These are phyloP conservation scores for Apiospora marii DNA, from an alignment of 2,329 filamentous ascomycete genomes.

Conservation along the genomic window DNA sequence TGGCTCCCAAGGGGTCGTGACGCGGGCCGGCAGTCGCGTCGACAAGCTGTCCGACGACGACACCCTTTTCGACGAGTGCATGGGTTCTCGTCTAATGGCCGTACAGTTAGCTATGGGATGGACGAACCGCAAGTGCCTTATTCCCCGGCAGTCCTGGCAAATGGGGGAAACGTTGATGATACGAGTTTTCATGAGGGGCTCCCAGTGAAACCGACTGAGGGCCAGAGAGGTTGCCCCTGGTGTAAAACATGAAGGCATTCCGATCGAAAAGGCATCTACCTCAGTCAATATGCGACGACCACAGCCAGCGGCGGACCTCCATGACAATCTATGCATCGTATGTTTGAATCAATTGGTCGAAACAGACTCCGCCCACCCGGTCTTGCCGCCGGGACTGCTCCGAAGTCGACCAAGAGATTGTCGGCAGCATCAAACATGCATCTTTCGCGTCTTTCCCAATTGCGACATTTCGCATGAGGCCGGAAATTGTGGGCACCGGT, in stretches of 20 bases:
- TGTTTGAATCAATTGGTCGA: background rate
- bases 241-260: background rate
- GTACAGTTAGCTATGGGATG: too few species aligned
- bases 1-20: slow-evolving; percentile 32
- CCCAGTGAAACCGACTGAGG: background rate
- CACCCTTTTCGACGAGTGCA: slow-evolving; percentile 27
- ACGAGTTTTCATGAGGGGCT: background rate
- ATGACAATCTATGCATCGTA: background rate
- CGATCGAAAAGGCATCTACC: too few species aligned
- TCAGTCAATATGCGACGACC: background rate
- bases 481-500: background rate
- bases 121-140: too few species aligned
- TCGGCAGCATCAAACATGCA: background rate
- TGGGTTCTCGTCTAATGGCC: too few species aligned
- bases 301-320: too few species aligned
- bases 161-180: too few species aligned
- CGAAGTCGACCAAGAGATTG: background rate
- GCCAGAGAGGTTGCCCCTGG: background rate
- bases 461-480: background rate
- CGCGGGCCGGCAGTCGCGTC: slow-evolving; percentile 16
- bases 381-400: background rate
- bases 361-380: background rate
- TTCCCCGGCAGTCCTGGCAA: too few species aligned
- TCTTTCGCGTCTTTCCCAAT: background rate
- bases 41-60: slow-evolving; percentile 30